Evolutionary conservation across 2,329 filamentous ascomycete genomes (phyloP).

Genomic region (Didymella keratinophila): DNA sequence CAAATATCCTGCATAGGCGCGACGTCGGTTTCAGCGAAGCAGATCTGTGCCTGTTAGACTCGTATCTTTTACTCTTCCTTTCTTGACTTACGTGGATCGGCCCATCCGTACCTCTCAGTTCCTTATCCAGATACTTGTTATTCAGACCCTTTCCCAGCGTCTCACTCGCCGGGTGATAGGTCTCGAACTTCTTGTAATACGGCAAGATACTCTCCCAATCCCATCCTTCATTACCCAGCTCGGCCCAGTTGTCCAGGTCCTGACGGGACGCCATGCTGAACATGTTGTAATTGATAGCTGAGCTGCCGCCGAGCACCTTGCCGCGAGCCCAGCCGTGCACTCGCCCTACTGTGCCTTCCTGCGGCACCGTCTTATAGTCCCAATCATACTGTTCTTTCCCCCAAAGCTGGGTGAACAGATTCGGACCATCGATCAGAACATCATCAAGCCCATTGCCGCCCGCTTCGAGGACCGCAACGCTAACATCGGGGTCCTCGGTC

Average conservation of each 20-base stretch:
- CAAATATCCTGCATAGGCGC: constrained; percentile 37
- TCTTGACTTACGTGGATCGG: constrained; percentile 33
- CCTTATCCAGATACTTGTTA: constrained; percentile 37
- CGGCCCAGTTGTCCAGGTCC: constrained; percentile 51
- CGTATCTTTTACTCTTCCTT: neutral
- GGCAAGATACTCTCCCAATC: constrained; percentile 44
- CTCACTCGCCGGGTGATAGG: constrained; percentile 37
- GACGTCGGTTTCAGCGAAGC: constrained; percentile 34
- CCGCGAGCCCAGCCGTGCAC: constrained; percentile 40
- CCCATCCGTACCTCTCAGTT: constrained; percentile 34
- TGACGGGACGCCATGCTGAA: constrained; percentile 40
- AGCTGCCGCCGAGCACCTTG: constrained; percentile 50
- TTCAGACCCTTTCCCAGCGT: constrained; percentile 30
- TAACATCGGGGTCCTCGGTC: constrained; percentile 36
- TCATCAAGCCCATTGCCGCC: constrained; percentile 40
- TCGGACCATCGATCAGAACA: constrained; percentile 39
- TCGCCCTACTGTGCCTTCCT: constrained; percentile 35
- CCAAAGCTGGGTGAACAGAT: constrained; percentile 34
- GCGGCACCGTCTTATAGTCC: constrained; percentile 41
- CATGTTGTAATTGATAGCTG: constrained; percentile 49
- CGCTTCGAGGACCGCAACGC: constrained; percentile 41
- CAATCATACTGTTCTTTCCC: constrained; percentile 46
- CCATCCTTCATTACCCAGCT: constrained; percentile 51
- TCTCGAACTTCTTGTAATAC: constrained; percentile 51
- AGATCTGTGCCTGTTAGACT: constrained; percentile 24